A percentile compares a stretch with the other conserved stretches of the same genome.
Evolutionary conservation across 176 grass and related monocot species (phyloP).

Genomic region (Carex myosuroides): DNA sequence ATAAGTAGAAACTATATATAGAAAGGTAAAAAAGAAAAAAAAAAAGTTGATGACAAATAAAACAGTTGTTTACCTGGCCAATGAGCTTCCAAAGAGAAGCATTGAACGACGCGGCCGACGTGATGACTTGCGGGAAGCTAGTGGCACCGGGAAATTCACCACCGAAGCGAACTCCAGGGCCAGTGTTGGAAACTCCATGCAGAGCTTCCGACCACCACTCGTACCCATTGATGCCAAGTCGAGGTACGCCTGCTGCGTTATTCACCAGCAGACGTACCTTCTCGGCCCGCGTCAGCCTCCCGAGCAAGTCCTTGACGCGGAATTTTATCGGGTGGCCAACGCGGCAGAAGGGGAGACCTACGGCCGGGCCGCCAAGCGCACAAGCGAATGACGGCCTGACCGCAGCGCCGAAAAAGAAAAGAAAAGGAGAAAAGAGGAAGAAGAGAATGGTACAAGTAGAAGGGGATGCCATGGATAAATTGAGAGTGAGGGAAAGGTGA

Average conservation of each 20-base stretch:
- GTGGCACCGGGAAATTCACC: constrained; percentile 74
- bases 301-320: constrained; percentile 48
- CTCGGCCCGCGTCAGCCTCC: constrained; percentile 50
- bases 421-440: background rate
- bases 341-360: constrained; percentile 45
- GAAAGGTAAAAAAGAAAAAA: background rate
- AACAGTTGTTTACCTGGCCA: constrained; percentile 36
- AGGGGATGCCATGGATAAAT: constrained; percentile 5
- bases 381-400: constrained; percentile 44
- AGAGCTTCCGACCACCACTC: constrained; percentile 98
- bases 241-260: constrained; percentile 54
- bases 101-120: constrained; percentile 69
- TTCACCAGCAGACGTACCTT: constrained; percentile 77
- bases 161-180: constrained; percentile 51
- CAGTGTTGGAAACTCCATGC: constrained; percentile 63
- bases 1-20: background rate
- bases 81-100: constrained; percentile 83
- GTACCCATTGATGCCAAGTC: constrained; percentile 51
- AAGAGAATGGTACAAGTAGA: constrained; percentile 12
- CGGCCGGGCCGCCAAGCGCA: constrained; percentile 28
- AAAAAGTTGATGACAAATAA: background rate
- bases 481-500: background rate
- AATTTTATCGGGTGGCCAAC: constrained; percentile 2
- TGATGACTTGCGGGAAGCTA: constrained; percentile 92
- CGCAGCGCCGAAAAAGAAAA: background rate